These are phyloP conservation scores for Mycena pura DNA, from an alignment of 768 basidiomycete species.

Conservation along the genomic window DNA sequence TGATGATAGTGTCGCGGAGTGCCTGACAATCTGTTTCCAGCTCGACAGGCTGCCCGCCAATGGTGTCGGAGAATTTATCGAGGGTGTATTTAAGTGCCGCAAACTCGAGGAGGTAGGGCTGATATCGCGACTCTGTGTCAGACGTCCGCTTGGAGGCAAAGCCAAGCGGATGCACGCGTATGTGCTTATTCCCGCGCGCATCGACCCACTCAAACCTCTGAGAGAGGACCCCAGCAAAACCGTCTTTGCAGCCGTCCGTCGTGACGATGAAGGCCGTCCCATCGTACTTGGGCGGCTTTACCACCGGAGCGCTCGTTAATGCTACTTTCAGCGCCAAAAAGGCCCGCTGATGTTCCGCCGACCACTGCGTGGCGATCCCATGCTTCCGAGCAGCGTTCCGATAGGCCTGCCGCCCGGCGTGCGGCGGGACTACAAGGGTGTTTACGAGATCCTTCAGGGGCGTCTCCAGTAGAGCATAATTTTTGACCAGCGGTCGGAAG, in stretches of 20 bases:
- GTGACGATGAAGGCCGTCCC: constrained; percentile 37
- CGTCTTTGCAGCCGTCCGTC: constrained; percentile 37
- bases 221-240: constrained; percentile 35
- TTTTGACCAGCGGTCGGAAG: constrained; percentile 41
- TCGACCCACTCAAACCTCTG: constrained; percentile 26
- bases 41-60: constrained; percentile 32
- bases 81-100: constrained; percentile 28
- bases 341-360: constrained; percentile 25
- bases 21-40: constrained; percentile 23
- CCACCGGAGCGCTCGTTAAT: constrained; percentile 30
- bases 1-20: constrained; percentile 31
- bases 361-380: constrained; percentile 22
- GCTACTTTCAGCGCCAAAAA: constrained; percentile 34
- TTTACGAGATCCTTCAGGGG: constrained; percentile 39
- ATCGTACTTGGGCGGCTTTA: constrained; percentile 30
- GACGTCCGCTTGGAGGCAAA: constrained; percentile 39
- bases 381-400: constrained; percentile 3
- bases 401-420: neutral
- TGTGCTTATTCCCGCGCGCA: constrained; percentile 21
- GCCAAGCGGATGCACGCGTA: constrained; percentile 32
- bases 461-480: constrained; percentile 39
- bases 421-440: neutral
- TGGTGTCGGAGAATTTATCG: constrained; percentile 30
- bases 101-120: constrained; percentile 41
- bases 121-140: constrained; percentile 32